Percentiles rank a stretch among this genome's conserved stretches.
Evolutionary conservation across 345 rosid species (phyloP).

Genomic region (Aquilaria yunnanensis): DNA sequence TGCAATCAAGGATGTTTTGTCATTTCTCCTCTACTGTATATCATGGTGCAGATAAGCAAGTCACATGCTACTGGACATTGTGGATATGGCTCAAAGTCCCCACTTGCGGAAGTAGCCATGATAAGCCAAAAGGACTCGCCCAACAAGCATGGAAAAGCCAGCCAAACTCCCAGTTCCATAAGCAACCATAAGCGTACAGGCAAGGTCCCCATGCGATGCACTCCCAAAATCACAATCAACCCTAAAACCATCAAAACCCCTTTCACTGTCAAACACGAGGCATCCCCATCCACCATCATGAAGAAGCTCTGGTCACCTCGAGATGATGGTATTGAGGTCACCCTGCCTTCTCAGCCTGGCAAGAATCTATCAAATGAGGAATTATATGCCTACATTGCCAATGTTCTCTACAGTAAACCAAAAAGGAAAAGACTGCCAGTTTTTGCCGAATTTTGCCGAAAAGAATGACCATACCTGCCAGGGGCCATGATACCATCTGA

Average conservation of each 20-base stretch:
- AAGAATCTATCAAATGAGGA: conserved; percentile 22
- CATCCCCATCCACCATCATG: conserved; percentile 1
- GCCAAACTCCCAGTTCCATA: neutral
- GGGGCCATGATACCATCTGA: too few species aligned
- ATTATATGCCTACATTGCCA: conserved; percentile 21
- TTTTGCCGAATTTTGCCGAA: conserved; percentile 27
- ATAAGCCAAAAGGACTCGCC: conserved; percentile 10
- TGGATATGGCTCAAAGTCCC: conserved; percentile 19
- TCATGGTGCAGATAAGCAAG: conserved; percentile 23
- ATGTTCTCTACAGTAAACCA: conserved; percentile 23
- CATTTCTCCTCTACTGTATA: conserved; percentile 10
- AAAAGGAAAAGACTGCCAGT: conserved; percentile 33
- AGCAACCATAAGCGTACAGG: conserved; percentile 1
- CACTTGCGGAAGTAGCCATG: conserved; percentile 17
- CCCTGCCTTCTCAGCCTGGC: conserved; percentile 25
- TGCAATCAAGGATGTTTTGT: neutral
- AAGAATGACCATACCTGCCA: conserved; percentile 8
- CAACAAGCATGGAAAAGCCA: neutral
- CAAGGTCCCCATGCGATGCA: conserved; percentile 8
- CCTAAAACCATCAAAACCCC: conserved; percentile 10
- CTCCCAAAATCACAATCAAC: conserved; percentile 9
- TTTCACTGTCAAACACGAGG: conserved; percentile 3
- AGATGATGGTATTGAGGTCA: conserved; percentile 57
- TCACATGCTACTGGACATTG: conserved; percentile 16
- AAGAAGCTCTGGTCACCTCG: conserved; percentile 47